phyloP scores from a whole-genome alignment of 306 rosid genomes.

The Datisca glomerata region DNA sequence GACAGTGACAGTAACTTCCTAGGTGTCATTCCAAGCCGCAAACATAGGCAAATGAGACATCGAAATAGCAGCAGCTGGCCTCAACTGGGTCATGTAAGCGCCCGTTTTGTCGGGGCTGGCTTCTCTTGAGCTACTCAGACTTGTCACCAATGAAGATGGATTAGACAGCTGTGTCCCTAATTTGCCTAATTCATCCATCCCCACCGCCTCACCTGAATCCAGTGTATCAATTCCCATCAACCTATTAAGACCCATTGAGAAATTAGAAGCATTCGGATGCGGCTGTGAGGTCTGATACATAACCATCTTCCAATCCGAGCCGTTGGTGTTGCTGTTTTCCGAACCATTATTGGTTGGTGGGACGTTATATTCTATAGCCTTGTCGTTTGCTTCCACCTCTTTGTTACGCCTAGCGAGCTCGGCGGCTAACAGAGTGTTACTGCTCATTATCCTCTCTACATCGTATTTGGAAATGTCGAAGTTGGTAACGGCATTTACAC shows the following conservation, averaged over 20 bases:
- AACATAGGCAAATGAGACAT: constrained; percentile 76
- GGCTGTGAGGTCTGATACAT: constrained; percentile 1
- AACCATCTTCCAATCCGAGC: constrained; percentile 8
- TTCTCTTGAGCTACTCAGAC: constrained; percentile 75
- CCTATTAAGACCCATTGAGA: constrained; percentile 46
- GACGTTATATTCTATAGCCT: not conserved
- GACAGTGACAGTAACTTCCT: constrained; percentile 2
- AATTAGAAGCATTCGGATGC: constrained; percentile 29
- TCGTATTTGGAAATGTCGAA: constrained; percentile 12
- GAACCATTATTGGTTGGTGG: constrained; percentile 6
- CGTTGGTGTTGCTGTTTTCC: not conserved
- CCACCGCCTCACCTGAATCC: constrained; percentile 17
- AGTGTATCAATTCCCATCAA: constrained; percentile 43
- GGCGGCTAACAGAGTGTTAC: constrained; percentile 10
- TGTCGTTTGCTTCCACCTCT: not conserved
- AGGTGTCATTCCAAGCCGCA: constrained; percentile 82
- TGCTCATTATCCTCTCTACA: constrained; percentile 13
- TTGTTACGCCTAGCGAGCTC: constrained; percentile 20
- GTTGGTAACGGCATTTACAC: constrained; percentile 15
- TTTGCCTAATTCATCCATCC: constrained; percentile 32
- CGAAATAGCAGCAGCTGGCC: constrained; percentile 53
- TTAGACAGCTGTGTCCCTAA: constrained; percentile 52
- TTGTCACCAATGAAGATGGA: constrained; percentile 66
- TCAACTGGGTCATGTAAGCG: constrained; percentile 31
- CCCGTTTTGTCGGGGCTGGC: constrained; percentile 67